Percentiles rank a stretch among this genome's conserved stretches.
Conservation (phyloP, 108 stramenopile genomes). For the Conticribra guillardii region DNA sequence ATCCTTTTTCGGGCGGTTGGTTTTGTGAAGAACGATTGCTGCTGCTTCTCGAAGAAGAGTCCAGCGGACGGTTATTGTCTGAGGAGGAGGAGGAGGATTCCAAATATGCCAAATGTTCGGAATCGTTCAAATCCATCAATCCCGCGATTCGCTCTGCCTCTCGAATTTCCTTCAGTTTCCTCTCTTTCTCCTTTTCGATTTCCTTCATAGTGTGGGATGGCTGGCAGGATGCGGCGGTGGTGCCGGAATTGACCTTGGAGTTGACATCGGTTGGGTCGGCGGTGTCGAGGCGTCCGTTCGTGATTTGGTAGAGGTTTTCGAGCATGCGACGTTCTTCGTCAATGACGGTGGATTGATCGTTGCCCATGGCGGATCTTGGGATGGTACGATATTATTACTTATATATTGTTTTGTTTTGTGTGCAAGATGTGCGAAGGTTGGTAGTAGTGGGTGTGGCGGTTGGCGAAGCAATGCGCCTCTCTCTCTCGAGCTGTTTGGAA, state of each 20-base stretch:
- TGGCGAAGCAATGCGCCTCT: too few species aligned
- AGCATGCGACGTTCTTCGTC: slow-evolving; percentile 48
- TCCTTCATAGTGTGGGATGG: slow-evolving; percentile 66
- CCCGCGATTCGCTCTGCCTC: slow-evolving; percentile 43
- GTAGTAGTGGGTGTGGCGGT: too few species aligned
- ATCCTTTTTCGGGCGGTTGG: slow-evolving; percentile 51
- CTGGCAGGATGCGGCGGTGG: slow-evolving; percentile 78
- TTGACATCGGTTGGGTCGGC: slow-evolving; percentile 65
- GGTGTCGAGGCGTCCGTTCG: slow-evolving; percentile 43
- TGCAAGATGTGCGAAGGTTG: too few species aligned
- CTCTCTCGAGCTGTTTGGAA: too few species aligned
- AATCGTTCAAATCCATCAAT: slow-evolving; percentile 43
- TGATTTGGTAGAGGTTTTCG: slow-evolving; percentile 44
- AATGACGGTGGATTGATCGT: slow-evolving; percentile 45
- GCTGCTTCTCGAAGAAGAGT: too few species aligned
- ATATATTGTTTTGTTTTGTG: too few species aligned
- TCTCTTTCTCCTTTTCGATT: slow-evolving; percentile 30
- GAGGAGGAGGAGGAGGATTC: too few species aligned
- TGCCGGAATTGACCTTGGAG: slow-evolving; percentile 66
- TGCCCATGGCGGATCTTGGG: slow-evolving; percentile 36
- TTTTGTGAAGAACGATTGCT: slow-evolving; percentile 30
- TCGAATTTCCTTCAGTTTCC: slow-evolving; percentile 14
- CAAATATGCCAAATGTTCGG: slow-evolving; percentile 31
- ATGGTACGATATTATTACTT: too few species aligned
- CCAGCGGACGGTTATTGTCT: too few species aligned